Evolutionary conservation across 2,329 filamentous ascomycete species (phyloP), one percentile per base, ranked within the genome.

Genomic region (Colletotrichum sidae): DNA sequence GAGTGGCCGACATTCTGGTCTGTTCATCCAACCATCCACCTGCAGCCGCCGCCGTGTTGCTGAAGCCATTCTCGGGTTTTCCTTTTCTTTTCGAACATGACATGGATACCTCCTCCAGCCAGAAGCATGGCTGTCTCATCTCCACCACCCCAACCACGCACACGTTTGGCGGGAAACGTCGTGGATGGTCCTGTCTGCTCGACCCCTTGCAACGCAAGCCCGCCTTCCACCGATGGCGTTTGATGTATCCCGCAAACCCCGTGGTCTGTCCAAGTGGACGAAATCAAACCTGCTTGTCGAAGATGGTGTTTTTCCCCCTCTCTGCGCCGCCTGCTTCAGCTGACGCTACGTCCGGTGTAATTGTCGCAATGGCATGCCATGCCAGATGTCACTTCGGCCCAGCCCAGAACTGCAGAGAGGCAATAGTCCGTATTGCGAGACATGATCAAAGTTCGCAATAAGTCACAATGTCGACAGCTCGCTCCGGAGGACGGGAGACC

Each of bases 401-500:
- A 53, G 62, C 46, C 58, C 47, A 56, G 41, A 49, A 62, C 62
- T 65, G 58, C 53, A 65, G 25, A 17, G 25, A 56, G 58, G 53
- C 62, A 62, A 65, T 62, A 65, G 58, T 65, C 52, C 42, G 58
- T 56, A 53, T 46, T 62, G 46, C 58, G 52, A 65, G 62, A 65
- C 62, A 65, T 62, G 51, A 65, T 56, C 41, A 50, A 42, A 46
- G 17, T 52, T 46, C 42, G 37, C 53, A 25, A 25, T 5, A 25
- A 25, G 25, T 25, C 25, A 25, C 25, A 45, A 52, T 55, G 54
- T 55, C 39, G 8, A 44, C 25, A 25, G 25, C 25, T 25, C 25
- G 25, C 25, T 44, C 42, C 42, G 42, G 42, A 44, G 41, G 56
- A 38, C 41, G 17, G 25, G 39, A 34, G 46, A 38, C 55, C 52